Conservation (phyloP, 2,329 filamentous ascomycete species). For the Neoscytalidium dimidiatum region DNA sequence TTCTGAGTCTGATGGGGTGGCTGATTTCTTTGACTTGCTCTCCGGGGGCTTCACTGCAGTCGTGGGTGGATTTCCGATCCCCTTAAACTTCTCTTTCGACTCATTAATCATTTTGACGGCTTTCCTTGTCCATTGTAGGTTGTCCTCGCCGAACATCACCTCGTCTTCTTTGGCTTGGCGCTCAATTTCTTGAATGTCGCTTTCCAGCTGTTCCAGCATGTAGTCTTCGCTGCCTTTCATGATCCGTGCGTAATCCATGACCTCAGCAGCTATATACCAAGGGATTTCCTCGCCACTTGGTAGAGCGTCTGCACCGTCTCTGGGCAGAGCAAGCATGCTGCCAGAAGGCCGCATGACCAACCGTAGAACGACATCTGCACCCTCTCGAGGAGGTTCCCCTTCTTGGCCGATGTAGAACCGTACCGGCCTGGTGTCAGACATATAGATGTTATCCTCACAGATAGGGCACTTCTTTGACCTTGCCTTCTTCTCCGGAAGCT, state of each 20-base stretch:
- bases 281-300: constrained; percentile 75
- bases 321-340: constrained; percentile 84
- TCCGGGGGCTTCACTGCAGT: constrained; percentile 53
- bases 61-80: constrained; percentile 66
- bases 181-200: constrained; percentile 73
- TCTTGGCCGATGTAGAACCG: constrained; percentile 92
- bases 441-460: constrained; percentile 89
- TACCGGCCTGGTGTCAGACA: constrained; percentile 86
- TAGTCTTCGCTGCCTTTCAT: constrained; percentile 94
- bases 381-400: constrained; percentile 74
- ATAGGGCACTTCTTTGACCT: constrained; percentile 96
- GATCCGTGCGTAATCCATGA: constrained; percentile 89
- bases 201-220: constrained; percentile 77
- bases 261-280: constrained; percentile 93
- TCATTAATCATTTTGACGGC: constrained; percentile 74
- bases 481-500: constrained; percentile 65
- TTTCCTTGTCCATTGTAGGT: constrained; percentile 81
- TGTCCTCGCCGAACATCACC: constrained; percentile 86
- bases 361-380: constrained; percentile 85
- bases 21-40: constrained; percentile 49
- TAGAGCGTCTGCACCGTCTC: constrained; percentile 74
- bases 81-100: constrained; percentile 72
- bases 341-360: constrained; percentile 78
- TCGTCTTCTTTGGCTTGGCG: constrained; percentile 86
- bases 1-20: constrained; percentile 22